A percentile compares a stretch with the other conserved stretches of the same genome.
Evolutionary conservation across 768 basidiomycete species (phyloP).

Genomic region (Tricholoma sp.): DNA sequence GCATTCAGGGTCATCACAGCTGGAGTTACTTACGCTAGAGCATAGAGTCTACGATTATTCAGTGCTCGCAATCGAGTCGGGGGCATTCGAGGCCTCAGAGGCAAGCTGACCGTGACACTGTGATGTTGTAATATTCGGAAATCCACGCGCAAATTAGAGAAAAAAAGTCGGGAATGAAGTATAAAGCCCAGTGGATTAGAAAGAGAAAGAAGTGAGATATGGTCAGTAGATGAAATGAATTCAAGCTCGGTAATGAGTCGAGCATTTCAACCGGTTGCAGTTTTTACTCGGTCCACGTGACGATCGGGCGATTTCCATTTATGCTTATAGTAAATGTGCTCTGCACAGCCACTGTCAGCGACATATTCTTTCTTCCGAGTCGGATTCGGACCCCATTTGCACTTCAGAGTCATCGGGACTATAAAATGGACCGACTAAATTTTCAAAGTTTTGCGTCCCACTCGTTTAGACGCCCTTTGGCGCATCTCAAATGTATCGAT

Average conservation of each 20-base stretch:
- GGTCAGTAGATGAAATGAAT: not conserved
- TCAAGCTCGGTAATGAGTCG: not conserved
- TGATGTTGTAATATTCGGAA: not conserved
- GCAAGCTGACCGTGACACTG: not conserved
- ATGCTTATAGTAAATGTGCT: too few species aligned
- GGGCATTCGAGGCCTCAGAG: not conserved
- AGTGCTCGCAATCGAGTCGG: not conserved
- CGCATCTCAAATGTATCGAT: slow-evolving; percentile 26
- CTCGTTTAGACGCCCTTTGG: slow-evolving; percentile 28
- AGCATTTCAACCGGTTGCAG: too few species aligned
- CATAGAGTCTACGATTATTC: not conserved
- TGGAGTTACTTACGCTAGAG: not conserved
- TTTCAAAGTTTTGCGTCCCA: slow-evolving; percentile 24
- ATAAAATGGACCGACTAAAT: slow-evolving; percentile 29
- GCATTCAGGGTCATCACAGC: not conserved
- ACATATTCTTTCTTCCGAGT: too few species aligned
- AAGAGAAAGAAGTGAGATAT: not conserved
- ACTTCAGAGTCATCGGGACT: slow-evolving; percentile 11
- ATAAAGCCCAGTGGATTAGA: not conserved
- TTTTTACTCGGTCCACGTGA: not conserved
- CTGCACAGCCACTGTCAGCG: too few species aligned
- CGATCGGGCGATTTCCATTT: too few species aligned
- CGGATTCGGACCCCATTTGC: not conserved
- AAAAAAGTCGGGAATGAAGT: not conserved
- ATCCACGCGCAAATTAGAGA: not conserved